phyloP scores from a whole-genome alignment of 202 grass and related monocot species.

The Panicum hallii region DNA sequence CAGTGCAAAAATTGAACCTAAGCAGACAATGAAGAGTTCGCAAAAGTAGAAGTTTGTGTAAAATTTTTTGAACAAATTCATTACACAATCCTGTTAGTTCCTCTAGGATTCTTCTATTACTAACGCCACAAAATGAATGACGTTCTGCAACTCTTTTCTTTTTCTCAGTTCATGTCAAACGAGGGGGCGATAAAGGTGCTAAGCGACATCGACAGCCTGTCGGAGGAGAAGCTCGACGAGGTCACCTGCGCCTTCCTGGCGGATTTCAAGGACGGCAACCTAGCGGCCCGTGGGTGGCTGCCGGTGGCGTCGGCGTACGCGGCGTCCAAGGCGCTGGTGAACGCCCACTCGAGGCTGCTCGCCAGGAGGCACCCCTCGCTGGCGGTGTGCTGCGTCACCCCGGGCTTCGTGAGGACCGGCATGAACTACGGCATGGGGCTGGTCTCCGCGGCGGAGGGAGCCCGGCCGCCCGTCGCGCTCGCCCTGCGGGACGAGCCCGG shows the following conservation, averaged over 20 bases:
- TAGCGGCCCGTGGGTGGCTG: conserved; percentile 37
- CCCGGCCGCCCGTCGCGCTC: conserved; percentile 38
- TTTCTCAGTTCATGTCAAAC: conserved; percentile 51
- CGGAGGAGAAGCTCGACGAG: conserved; percentile 49
- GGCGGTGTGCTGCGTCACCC: conserved; percentile 50
- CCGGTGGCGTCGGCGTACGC: conserved; percentile 42
- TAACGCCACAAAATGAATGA: not conserved
- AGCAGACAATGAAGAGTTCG: not conserved
- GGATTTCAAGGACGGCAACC: conserved; percentile 50
- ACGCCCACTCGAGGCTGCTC: conserved; percentile 57
- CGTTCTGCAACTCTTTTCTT: not conserved
- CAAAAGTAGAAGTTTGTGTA: not conserved
- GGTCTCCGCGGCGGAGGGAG: conserved; percentile 50
- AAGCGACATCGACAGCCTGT: conserved; percentile 47
- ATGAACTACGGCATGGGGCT: conserved; percentile 52
- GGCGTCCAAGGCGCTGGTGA: conserved; percentile 50
- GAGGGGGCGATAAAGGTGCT: conserved; percentile 43
- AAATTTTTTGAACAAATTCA: not conserved
- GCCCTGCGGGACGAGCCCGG: conserved; percentile 39
- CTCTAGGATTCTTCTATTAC: not conserved
- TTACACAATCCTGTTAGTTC: not conserved
- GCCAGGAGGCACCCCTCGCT: conserved; percentile 47
- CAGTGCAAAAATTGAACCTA: not conserved
- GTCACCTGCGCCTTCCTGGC: conserved; percentile 36
- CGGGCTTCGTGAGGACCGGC: conserved; percentile 57